phyloP scores from a whole-genome alignment of 108 stramenopile genomes.

The Fistulifera solaris region DNA sequence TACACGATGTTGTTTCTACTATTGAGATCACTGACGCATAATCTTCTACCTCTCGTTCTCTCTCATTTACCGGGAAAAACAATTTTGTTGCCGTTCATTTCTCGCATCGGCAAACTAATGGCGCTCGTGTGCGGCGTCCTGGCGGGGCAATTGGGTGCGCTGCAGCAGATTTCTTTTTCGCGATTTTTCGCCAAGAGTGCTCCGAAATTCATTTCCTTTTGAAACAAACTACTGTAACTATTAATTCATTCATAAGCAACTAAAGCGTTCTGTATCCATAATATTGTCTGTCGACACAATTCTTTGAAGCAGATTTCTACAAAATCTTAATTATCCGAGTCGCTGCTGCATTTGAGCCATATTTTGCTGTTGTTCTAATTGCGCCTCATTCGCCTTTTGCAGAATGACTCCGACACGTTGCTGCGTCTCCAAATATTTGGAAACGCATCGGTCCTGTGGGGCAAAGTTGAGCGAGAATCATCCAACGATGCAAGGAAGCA shows the following conservation, averaged over 20 bases:
- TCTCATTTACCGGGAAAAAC: conserved; percentile 11
- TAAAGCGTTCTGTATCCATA: too few relatives aligned
- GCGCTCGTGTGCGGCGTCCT: background rate
- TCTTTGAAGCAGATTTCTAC: background rate
- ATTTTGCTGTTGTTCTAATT: conserved; percentile 57
- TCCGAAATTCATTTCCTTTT: conserved; percentile 2
- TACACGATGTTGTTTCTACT: conserved; percentile 4
- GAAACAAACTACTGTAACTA: too few relatives aligned
- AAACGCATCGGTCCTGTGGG: conserved; percentile 78
- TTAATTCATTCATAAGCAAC: too few relatives aligned
- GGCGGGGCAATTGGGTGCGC: background rate
- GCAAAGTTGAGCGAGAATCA: background rate
- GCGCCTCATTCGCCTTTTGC: conserved; percentile 80
- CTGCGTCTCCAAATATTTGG: conserved; percentile 90
- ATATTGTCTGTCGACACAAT: background rate
- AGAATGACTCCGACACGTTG: conserved; percentile 80
- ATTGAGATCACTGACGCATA: conserved; percentile 9
- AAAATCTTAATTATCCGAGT: conserved; percentile 32
- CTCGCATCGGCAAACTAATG: background rate
- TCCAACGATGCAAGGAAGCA: too few relatives aligned
- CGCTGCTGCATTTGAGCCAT: conserved; percentile 63
- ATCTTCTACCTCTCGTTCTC: conserved; percentile 8
- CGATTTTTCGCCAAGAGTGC: background rate
- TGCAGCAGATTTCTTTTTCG: background rate
- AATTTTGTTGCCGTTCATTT: background rate